Base-by-base conservation (phyloP, 257 asterid species). In the Hygrophila difformis region DNA sequence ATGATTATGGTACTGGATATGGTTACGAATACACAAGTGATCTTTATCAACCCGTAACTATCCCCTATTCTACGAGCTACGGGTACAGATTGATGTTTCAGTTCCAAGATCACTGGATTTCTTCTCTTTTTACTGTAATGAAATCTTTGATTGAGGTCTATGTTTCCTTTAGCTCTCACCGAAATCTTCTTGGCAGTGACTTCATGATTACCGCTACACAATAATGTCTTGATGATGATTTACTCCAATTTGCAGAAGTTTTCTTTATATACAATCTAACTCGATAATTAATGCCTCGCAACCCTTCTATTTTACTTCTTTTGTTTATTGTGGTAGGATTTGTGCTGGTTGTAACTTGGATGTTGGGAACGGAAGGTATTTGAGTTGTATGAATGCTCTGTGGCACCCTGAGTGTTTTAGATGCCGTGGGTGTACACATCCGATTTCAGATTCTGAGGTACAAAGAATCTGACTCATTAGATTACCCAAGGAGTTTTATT, bases 381-480 rank as follows among this genome's bases (percentile, higher is more conserved):
- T 89, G 70, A 89, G 81, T 69, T 89, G 96, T 71, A 79, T 86
- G 87, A 84, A 78, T 67, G 93, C 84, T 49, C 73, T 82, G 19
- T 89, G 96, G 98, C 98, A 89, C 68, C 96, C 98, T 18, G 96
- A 82, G 65, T 89, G 98, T 55, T 82, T 89, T 47, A 78, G 92
- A 61, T 89, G 98, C 69, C 84, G 74, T 40, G 93, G 93, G 19
- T 89, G 94, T 63, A 69, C 66, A 64, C 94, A 79, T 56, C 94
- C 94, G 17, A 85, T 89, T 62, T 69, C 87, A 44, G 98, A 89
- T 68, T 75, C 79, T 18, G 98, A 89, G 98, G 98, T 84, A 62
- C 18, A 37, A 40, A n/a, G 24, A 39, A 39, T 57, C 48, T n/a
- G n/a, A n/a, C n/a, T n/a, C n/a, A n/a, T n/a, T n/a, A n/a, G n/a